These are phyloP conservation scores for Hericium rajendrae DNA, from an alignment of 768 basidiomycete genomes.

Conservation along the genomic window DNA sequence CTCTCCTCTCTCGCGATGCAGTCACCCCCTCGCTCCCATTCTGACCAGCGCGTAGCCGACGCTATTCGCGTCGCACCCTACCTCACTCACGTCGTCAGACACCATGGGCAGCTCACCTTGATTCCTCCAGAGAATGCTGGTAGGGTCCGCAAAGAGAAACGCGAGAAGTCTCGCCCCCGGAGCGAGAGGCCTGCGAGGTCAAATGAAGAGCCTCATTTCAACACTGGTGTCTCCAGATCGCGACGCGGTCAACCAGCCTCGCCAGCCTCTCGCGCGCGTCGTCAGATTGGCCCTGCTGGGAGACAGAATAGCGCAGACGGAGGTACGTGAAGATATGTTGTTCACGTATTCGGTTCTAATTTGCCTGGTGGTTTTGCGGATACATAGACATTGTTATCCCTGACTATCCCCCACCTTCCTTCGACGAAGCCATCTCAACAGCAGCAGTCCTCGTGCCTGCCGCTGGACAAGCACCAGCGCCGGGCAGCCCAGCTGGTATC, in stretches of 20 bases:
- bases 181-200: constrained; percentile 6
- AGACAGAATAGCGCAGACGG: constrained; percentile 22
- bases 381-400: constrained; percentile 25
- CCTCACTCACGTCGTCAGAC: constrained; percentile 45
- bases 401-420: constrained; percentile 68
- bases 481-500: constrained; percentile 2
- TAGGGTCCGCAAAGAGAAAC: constrained; percentile 33
- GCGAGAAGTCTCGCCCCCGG: constrained; percentile 13
- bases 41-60: constrained; percentile 18
- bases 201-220: constrained; percentile 14
- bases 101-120: constrained; percentile 42
- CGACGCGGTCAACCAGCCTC: constrained; percentile 11
- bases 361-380: not conserved
- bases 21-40: constrained; percentile 12
- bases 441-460: constrained; percentile 3
- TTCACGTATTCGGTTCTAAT: not conserved
- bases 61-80: constrained; percentile 36
- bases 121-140: constrained; percentile 43
- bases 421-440: constrained; percentile 49
- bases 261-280: constrained; percentile 5
- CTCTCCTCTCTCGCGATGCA: constrained; percentile 13
- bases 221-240: constrained; percentile 10
- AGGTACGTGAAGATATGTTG: constrained; percentile 15
- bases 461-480: not conserved
- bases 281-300: not conserved